phyloP scores from a whole-genome alignment of 2,329 filamentous ascomycete genomes.

The Curvularia eragrostidis region DNA sequence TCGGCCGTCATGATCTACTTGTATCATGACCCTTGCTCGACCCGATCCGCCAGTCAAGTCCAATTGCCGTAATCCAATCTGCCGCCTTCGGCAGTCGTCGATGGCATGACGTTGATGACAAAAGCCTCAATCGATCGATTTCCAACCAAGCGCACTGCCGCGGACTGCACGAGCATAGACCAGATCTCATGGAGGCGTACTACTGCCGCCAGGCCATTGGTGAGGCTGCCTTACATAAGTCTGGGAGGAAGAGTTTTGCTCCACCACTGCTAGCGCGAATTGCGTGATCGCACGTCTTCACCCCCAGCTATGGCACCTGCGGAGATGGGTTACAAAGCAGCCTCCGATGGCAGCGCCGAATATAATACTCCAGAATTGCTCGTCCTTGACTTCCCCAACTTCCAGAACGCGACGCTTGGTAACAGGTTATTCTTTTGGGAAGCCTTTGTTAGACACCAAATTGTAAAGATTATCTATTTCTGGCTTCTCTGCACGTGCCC shows the following conservation, averaged over 20 bases:
- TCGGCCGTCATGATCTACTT: not conserved
- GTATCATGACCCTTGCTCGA: not conserved
- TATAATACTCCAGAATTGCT: slow-evolving; percentile 36
- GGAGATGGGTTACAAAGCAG: slow-evolving; percentile 42
- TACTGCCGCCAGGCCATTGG: slow-evolving; percentile 31
- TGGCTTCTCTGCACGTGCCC: slow-evolving; percentile 32
- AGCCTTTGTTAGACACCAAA: slow-evolving; percentile 21
- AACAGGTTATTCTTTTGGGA: slow-evolving; percentile 30
- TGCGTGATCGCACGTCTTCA: slow-evolving; percentile 46
- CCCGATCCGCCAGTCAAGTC: not conserved
- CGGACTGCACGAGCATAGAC: slow-evolving; percentile 22
- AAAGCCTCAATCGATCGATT: slow-evolving; percentile 20
- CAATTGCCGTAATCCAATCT: slow-evolving; percentile 11
- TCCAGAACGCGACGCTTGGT: slow-evolving; percentile 31
- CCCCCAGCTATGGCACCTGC: slow-evolving; percentile 35
- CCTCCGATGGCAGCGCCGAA: slow-evolving; percentile 37
- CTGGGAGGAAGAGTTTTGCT: slow-evolving; percentile 31
- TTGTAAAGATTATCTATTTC: slow-evolving; percentile 16
- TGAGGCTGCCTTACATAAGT: slow-evolving; percentile 28
- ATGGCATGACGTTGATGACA: slow-evolving; percentile 27
- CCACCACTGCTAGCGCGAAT: slow-evolving; percentile 39
- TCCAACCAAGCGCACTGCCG: slow-evolving; percentile 21
- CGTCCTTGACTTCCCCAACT: slow-evolving; percentile 22
- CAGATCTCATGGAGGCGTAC: slow-evolving; percentile 5
- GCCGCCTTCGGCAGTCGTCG: slow-evolving; percentile 10